These are phyloP conservation scores for Hortaea werneckii DNA, from an alignment of 2,329 filamentous ascomycete species.

Conservation along the genomic window DNA sequence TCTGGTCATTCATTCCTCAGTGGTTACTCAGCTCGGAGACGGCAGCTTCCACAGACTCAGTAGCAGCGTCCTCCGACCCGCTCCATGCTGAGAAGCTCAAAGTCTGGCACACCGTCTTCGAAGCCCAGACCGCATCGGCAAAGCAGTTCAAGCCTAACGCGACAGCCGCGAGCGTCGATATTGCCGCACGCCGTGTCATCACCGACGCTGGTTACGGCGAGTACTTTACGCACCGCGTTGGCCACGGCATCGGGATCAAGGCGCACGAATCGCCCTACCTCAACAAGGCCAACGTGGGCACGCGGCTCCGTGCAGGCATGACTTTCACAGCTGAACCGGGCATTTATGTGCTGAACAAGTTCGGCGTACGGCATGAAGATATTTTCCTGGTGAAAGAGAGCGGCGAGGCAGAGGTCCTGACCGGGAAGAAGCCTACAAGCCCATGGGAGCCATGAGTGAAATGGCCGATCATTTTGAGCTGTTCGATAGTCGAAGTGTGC, in stretches of 20 bases:
- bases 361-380: slow-evolving; percentile 55
- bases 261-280: slow-evolving; percentile 56
- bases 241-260: slow-evolving; percentile 57
- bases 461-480: background rate
- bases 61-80: background rate
- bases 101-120: slow-evolving; percentile 52
- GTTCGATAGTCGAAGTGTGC: background rate
- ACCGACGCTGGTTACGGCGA: slow-evolving; percentile 48
- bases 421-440: slow-evolving; percentile 40
- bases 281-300: slow-evolving; percentile 48
- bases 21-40: background rate
- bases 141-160: slow-evolving; percentile 40
- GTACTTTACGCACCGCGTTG: slow-evolving; percentile 52
- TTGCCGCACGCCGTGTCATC: slow-evolving; percentile 50
- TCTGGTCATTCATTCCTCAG: slow-evolving; percentile 18
- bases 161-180: slow-evolving; percentile 51
- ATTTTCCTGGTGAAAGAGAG: slow-evolving; percentile 44
- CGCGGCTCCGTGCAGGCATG: slow-evolving; percentile 46
- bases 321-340: slow-evolving; percentile 55
- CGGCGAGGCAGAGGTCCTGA: slow-evolving; percentile 46
- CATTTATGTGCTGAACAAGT: slow-evolving; percentile 49
- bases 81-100: slow-evolving; percentile 39
- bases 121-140: slow-evolving; percentile 50
- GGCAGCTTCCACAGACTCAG: background rate
- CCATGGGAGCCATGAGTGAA: slow-evolving; percentile 41